Evolutionary conservation across 2,329 filamentous ascomycete genomes (phyloP), one percentile per base, ranked within the genome.

Genomic region (Incumbomyces delicatus): DNA sequence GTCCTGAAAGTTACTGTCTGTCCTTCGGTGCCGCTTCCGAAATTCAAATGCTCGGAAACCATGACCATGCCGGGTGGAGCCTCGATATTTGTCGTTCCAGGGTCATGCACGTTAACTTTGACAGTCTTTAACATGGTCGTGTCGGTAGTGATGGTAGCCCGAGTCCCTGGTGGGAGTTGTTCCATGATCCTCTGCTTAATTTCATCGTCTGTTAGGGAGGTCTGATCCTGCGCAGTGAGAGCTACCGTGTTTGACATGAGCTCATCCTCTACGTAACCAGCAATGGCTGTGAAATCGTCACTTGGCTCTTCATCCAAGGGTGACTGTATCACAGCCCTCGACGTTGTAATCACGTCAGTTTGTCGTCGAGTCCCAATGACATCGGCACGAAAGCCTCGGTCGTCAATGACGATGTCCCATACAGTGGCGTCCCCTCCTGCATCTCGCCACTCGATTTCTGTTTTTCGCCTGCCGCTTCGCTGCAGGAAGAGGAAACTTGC

Each of bases 241-340:
- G 61, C 40, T 20, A 57, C 41, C 17, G 50, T n/a, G 20, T 48
- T 50, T 29, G 41, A 18, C 32, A 54, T 59, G 46, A 59, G 55
- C 5, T 63, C 62, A 36, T 69, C 61, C 10, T 61, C 60, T 11
- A 58, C 47, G 2, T 40, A 20, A 2, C 53, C 59, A 3, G 61
- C 60, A 5, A 66, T 61, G 37, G 63, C 61, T 41, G 68, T 54
- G 43, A 71, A 70, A 71, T 72, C 77, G 80, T 52, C 74, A 75
- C 14, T 20, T 51, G 66, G 72, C 59, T 31, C 68, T 77, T 41
- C 77, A 71, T 37, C 64, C 66, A 36, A 50, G 45, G 18, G 55
- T 50, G 6, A 38, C 54, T 40, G 42, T 60, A 63, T 36, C 60
- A 46, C 20, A 14, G 17, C 8, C 7, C 20, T 38, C 6, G 29